A percentile compares a stretch with the other conserved stretches of the same genome.
phyloP scores from a whole-genome alignment of 306 rosid genomes.

The Hippophae gyantsensis region DNA sequence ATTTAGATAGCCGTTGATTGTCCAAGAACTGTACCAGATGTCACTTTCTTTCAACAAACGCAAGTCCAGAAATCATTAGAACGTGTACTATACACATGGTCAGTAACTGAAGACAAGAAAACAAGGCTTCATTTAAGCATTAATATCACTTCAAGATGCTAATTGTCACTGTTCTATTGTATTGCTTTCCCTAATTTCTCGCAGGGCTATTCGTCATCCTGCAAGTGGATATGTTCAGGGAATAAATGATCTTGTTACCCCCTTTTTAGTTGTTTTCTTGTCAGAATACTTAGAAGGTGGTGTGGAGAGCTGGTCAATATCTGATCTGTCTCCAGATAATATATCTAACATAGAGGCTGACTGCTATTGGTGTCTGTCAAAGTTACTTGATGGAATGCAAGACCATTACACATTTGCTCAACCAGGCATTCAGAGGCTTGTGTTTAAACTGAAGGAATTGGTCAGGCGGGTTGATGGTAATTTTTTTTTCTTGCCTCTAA shows the following conservation, averaged over 20 bases:
- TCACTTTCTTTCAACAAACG: not conserved
- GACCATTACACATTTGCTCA: conserved; percentile 96
- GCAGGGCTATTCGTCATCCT: conserved; percentile 98
- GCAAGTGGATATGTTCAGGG: conserved; percentile 99
- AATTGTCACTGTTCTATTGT: not conserved
- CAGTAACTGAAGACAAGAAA: not conserved
- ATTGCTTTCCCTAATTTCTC: conserved; percentile 20
- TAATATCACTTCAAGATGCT: not conserved
- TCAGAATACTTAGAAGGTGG: conserved; percentile 74
- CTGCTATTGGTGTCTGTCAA: conserved; percentile 93
- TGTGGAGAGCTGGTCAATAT: conserved; percentile 64
- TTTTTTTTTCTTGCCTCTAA: conserved; percentile 1
- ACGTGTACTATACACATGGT: not conserved
- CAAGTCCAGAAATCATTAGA: not conserved
- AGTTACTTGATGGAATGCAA: conserved; percentile 96
- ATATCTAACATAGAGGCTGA: conserved; percentile 73
- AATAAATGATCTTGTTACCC: conserved; percentile 92
- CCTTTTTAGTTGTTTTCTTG: conserved; percentile 84
- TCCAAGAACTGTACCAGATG: not conserved
- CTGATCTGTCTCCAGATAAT: conserved; percentile 57
- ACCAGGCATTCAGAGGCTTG: conserved; percentile 97
- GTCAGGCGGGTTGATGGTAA: conserved; percentile 91
- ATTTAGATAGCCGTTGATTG: conserved; percentile 47
- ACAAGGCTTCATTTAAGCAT: not conserved
- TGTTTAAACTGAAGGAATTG: conserved; percentile 84